These are phyloP conservation scores for Amylostereum areolatum DNA, from an alignment of 1,284 basidiomycete species.

Conservation along the genomic window DNA sequence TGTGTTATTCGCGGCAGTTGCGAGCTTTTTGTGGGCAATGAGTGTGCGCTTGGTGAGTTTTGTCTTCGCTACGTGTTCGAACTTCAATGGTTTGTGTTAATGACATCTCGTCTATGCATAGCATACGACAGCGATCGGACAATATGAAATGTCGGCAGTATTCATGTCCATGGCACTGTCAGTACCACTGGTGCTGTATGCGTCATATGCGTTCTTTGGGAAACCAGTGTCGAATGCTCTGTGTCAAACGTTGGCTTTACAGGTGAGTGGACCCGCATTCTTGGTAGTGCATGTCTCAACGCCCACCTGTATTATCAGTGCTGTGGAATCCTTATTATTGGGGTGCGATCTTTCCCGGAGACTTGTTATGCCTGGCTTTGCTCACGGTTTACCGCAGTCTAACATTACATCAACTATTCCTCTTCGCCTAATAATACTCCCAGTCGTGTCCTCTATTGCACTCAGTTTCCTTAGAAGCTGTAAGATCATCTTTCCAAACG, in stretches of 20 bases:
- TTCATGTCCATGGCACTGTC: background rate
- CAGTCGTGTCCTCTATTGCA: background rate
- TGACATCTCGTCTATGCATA: background rate
- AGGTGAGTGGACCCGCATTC: slow-evolving; percentile 14
- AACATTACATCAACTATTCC: background rate
- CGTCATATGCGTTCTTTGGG: background rate
- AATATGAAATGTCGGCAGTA: too few relatives aligned
- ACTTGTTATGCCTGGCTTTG: background rate
- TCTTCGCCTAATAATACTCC: slow-evolving; percentile 4
- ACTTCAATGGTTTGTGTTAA: background rate
- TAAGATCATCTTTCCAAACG: background rate
- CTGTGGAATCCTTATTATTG: slow-evolving; percentile 14
- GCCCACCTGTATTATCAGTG: slow-evolving; percentile 4
- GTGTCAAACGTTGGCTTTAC: slow-evolving; percentile 15
- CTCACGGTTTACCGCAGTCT: too few relatives aligned
- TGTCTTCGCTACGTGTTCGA: background rate
- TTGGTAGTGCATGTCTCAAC: background rate
- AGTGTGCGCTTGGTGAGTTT: background rate
- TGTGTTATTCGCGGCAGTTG: background rate
- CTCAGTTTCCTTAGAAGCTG: slow-evolving; percentile 5
- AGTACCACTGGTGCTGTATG: background rate
- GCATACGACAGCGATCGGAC: too few relatives aligned
- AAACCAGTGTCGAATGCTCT: background rate
- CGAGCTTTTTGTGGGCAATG: background rate
- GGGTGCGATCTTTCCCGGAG: slow-evolving; percentile 11